Conservation (phyloP, 2,329 filamentous ascomycete species). For the Neophaeococcomyces mojaviensis region DNA sequence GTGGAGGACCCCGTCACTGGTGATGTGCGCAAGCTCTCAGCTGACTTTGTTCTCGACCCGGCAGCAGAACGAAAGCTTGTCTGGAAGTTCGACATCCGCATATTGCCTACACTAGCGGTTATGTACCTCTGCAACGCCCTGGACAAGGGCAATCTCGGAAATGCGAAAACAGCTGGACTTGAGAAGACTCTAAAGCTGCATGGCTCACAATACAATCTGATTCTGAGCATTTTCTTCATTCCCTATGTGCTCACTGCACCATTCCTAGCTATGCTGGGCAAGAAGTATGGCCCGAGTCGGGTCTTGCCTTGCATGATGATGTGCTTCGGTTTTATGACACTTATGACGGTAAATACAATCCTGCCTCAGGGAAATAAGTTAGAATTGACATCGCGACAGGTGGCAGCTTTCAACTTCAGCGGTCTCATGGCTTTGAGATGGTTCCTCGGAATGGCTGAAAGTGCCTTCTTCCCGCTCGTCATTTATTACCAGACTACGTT, state of each 20-base stretch:
- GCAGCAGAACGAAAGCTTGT: slow-evolving; percentile 43
- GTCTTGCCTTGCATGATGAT: slow-evolving; percentile 64
- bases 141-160: slow-evolving; percentile 48
- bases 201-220: slow-evolving; percentile 59
- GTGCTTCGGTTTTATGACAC: slow-evolving; percentile 57
- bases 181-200: slow-evolving; percentile 49
- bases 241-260: slow-evolving; percentile 66
- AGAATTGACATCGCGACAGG: no score
- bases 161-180: slow-evolving; percentile 51
- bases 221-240: slow-evolving; percentile 66
- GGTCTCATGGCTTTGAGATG: slow-evolving; percentile 61
- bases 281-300: slow-evolving; percentile 57
- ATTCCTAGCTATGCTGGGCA: slow-evolving; percentile 58
- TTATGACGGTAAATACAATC: slow-evolving; percentile 45
- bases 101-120: slow-evolving; percentile 51
- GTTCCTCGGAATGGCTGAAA: slow-evolving; percentile 63
- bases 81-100: slow-evolving; percentile 47
- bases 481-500: slow-evolving; percentile 40
- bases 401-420: slow-evolving; percentile 38
- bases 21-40: slow-evolving; percentile 11
- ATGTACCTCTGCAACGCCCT: slow-evolving; percentile 53
- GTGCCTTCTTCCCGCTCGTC: slow-evolving; percentile 57
- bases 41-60: slow-evolving; percentile 31
- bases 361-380: slow-evolving; percentile 25
- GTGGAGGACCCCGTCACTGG: slow-evolving; percentile 10